Base-by-base conservation (phyloP, 176 grass and related monocot genomes). In the Themeda triandra region DNA sequence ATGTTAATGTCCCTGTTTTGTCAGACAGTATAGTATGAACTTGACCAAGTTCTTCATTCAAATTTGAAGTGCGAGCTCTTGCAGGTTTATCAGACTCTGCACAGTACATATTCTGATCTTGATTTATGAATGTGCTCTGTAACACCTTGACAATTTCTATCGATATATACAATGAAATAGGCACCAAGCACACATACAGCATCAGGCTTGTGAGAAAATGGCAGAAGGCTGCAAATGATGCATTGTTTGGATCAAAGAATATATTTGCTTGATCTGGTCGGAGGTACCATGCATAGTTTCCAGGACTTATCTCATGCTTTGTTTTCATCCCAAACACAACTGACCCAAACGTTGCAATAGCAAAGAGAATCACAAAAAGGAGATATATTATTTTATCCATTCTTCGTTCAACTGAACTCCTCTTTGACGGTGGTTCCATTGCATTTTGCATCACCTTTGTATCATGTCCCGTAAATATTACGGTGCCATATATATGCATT, bases 391-490 rank as follows among this genome's bases (percentile, higher is more conserved):
- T 87, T 75, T 66, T 92, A 88, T 95, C 91, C 95, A 95, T 93
- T 75, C 88, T 93, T 69, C 87, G 78, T 82, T 98, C 95, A 15
- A 98, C 92, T 79, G 88, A 95, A 90, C 95, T 98, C 44, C 95
- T 90, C 81, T 98, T 98, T 30, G 95, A 98, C 75, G 95, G 92
- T 48, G 95, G 95, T 21, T 91, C 87, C 45, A 85, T 98, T 40
- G 95, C 89, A 91, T 98, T 98, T 71, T 98, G 90, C 95, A 98
- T 98, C 39, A 91, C 95, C 73, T 98, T 98, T 76, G 95, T 95
- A 71, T 98, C 95, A 77, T 91, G 92, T 60, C 95, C 95, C 13
- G 91, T 95, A 82, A 98, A 98, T 82, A 95, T 92, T 78, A 98
- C 85, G 51, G 68, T 78, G 40, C 95, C 95, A 82, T 91, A 95